Evolutionary conservation across 1,284 basidiomycete genomes (phyloP).

Genomic region (Cronartium quercuum): DNA sequence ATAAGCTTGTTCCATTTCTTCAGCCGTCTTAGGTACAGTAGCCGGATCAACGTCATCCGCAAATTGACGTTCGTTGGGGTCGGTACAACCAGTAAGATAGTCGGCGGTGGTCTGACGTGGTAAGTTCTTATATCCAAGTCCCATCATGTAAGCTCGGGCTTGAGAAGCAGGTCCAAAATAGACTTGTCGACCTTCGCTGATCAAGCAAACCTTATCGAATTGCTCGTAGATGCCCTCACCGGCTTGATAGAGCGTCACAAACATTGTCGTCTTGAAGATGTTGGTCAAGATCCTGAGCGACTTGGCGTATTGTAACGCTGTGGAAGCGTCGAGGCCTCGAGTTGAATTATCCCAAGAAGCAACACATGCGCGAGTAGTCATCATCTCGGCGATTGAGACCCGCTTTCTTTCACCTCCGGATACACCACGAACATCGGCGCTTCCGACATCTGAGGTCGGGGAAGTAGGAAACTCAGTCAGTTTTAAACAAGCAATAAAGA

Average conservation of each 20-base stretch:
- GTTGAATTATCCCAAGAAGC: conserved; percentile 57
- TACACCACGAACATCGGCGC: conserved; percentile 67
- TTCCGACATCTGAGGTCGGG: conserved; percentile 56
- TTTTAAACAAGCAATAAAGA: neutral
- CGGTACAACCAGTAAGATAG: conserved; percentile 43
- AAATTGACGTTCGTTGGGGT: conserved; percentile 24
- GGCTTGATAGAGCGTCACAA: conserved; percentile 44
- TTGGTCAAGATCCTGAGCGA: conserved; percentile 57
- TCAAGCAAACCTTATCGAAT: conserved; percentile 49
- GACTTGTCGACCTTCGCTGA: conserved; percentile 46
- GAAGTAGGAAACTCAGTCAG: neutral
- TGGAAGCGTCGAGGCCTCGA: conserved; percentile 64
- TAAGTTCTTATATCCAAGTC: conserved; percentile 43
- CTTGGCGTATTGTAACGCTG: conserved; percentile 58
- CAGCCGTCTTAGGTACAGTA: conserved; percentile 44
- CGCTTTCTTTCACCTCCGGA: conserved; percentile 70
- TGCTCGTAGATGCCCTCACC: conserved; percentile 47
- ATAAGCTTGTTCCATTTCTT: conserved; percentile 59
- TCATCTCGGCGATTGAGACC: conserved; percentile 59
- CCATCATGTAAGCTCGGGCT: conserved; percentile 43
- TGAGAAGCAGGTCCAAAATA: conserved; percentile 45
- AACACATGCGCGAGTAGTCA: conserved; percentile 54
- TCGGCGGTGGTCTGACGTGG: conserved; percentile 45
- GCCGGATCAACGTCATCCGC: conserved; percentile 39
- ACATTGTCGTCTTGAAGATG: conserved; percentile 59